Evolutionary conservation across 2,329 filamentous ascomycete species (phyloP).

Genomic region (Corynespora cassiicola): DNA sequence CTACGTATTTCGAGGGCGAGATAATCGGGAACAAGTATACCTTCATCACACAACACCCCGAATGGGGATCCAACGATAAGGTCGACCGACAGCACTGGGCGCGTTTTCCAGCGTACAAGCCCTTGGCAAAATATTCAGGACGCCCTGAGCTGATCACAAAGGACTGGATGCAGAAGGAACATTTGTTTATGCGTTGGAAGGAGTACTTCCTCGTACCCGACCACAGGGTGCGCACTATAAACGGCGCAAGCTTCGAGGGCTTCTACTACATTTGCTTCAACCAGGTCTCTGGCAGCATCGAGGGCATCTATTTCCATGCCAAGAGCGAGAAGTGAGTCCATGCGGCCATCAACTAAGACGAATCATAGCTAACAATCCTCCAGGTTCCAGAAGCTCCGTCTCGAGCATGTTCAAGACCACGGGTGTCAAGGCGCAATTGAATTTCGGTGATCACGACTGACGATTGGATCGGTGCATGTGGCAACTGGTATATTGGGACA

Average conservation of each 20-base stretch:
- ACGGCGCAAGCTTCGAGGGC: constrained; percentile 94
- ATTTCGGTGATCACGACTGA: constrained; percentile 70
- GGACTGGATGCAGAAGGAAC: constrained; percentile 79
- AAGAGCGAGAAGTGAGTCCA: constrained; percentile 93
- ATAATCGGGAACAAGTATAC: constrained; percentile 94
- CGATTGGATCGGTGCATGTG: constrained; percentile 23
- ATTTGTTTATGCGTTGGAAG: constrained; percentile 99
- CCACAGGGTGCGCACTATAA: constrained; percentile 88
- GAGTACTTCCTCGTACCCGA: constrained; percentile 97
- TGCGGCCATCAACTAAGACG: constrained; percentile 1
- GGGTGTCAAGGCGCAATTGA: constrained; percentile 88
- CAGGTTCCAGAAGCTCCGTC: constrained; percentile 90
- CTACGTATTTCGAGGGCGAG: constrained; percentile 97
- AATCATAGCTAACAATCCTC: constrained; percentile 23
- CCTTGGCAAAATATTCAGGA: constrained; percentile 70
- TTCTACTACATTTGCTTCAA: constrained; percentile 99
- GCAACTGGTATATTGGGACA: constrained; percentile 26
- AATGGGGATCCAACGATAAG: constrained; percentile 91
- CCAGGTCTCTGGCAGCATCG: constrained; percentile 83
- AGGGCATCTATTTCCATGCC: constrained; percentile 95
- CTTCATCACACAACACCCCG: constrained; percentile 88
- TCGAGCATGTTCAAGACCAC: constrained; percentile 84
- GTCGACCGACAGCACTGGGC: constrained; percentile 93
- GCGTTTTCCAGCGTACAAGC: constrained; percentile 85
- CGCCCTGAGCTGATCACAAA: constrained; percentile 65